Conservation (phyloP, 352 stramenopile species). For the Pythium brassicae region DNA sequence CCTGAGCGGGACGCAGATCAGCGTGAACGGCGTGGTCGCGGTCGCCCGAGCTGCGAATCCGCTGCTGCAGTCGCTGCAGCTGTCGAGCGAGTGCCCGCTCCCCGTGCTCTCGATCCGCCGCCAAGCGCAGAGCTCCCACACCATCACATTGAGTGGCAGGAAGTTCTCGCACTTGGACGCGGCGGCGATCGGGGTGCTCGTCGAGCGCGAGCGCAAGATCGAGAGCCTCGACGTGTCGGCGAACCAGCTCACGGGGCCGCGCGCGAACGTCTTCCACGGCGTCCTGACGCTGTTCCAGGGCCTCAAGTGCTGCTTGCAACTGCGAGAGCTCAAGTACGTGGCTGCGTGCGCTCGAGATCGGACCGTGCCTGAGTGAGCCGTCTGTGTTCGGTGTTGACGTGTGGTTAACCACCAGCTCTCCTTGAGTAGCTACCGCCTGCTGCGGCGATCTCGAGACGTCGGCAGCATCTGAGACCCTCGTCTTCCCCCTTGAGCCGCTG, state of each 20-base stretch:
- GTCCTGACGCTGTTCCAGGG: slow-evolving; percentile 36
- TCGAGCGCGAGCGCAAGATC: slow-evolving; percentile 49
- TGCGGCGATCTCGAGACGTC: no score
- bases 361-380: neutral
- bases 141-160: slow-evolving; percentile 19
- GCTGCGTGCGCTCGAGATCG: neutral
- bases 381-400: no score
- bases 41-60: slow-evolving; percentile 29
- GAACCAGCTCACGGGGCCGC: slow-evolving; percentile 43
- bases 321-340: slow-evolving; percentile 51
- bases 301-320: slow-evolving; percentile 40
- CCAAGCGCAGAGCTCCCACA: slow-evolving; percentile 23
- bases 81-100: slow-evolving; percentile 33
- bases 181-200: slow-evolving; percentile 40
- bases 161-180: slow-evolving; percentile 60
- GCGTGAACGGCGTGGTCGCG: slow-evolving; percentile 30
- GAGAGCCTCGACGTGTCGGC: slow-evolving; percentile 45
- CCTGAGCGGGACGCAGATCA: slow-evolving; percentile 45
- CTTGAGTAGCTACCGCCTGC: no score
- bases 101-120: slow-evolving; percentile 24
- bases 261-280: slow-evolving; percentile 55
- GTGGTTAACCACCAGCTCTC: neutral
- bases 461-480: no score
- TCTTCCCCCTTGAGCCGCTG: neutral
- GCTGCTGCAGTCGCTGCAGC: slow-evolving; percentile 41